A percentile compares a stretch with the other conserved stretches of the same genome.
Evolutionary conservation across 495 filamentous ascomycete genomes (phyloP).

Genomic region (Xylaria scruposa): DNA sequence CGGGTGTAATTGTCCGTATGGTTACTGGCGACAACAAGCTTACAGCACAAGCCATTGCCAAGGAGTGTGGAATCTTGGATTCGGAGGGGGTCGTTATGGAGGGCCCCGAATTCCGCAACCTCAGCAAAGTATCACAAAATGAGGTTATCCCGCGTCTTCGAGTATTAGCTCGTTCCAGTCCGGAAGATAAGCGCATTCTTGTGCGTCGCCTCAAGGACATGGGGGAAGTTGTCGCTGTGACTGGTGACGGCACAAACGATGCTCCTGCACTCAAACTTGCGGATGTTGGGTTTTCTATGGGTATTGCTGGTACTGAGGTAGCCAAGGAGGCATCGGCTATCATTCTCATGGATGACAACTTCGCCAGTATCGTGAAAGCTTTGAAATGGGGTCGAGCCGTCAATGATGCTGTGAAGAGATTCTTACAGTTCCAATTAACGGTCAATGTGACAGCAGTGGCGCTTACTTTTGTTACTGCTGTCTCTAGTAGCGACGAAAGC

Average conservation of each 20-base stretch:
- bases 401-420: conserved; percentile 90
- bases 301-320: conserved; percentile 89
- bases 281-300: conserved; percentile 93
- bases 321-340: conserved; percentile 93
- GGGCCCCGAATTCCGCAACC: conserved; percentile 80
- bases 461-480: conserved; percentile 82
- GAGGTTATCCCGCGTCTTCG: conserved; percentile 75
- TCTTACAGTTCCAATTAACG: conserved; percentile 90
- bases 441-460: conserved; percentile 89
- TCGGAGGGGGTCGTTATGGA: conserved; percentile 79
- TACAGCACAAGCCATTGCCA: conserved; percentile 83
- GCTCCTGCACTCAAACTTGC: conserved; percentile 84
- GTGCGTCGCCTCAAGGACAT: conserved; percentile 75
- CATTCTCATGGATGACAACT: conserved; percentile 92
- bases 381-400: conserved; percentile 91
- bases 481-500: conserved; percentile 67
- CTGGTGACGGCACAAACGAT: conserved; percentile 90
- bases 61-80: conserved; percentile 83
- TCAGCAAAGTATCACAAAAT: conserved; percentile 74
- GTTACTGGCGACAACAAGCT: conserved; percentile 87
- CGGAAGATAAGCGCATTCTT: conserved; percentile 85
- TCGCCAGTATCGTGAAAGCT: conserved; percentile 84
- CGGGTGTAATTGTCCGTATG: conserved; percentile 88
- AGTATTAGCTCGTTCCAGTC: conserved; percentile 84
- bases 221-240: conserved; percentile 84